Evolutionary conservation across 2,329 filamentous ascomycete species (phyloP), one percentile per base, ranked within the genome.

Genomic region (Thielaviopsis musarum): DNA sequence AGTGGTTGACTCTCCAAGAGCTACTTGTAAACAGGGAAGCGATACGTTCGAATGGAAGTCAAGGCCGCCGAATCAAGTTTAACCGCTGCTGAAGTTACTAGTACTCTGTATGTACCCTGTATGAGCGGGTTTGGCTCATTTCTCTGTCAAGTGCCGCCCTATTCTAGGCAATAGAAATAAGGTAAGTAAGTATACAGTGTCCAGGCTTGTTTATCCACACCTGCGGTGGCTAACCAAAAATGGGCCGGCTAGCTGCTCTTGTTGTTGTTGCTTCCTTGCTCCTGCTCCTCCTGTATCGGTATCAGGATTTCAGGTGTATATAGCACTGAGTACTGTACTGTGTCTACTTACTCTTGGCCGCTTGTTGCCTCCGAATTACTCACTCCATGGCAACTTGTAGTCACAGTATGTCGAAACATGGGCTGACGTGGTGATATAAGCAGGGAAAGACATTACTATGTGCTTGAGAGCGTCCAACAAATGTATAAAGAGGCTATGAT

Each of bases 401-500:
- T 45, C 38, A 45, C 38, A n/a, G 34, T 41, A 41, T 7, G 17
- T 45, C 38, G 38, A 45, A 45, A 45, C 38, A 45, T 45, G 38
- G 15, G 38, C 38, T 45, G 38, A 45, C 38, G 38, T 45, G 38
- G 38, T 45, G 38, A 45, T 45, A 45, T 45, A 45, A n/a, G 5
- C 3, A 45, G 15, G 5, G 5, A 45, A n/a, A 17, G 15, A n/a
- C 38, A 49, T 24, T 52, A n/a, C 49, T 24, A 10, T 52, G 3
- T 21, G 49, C 17, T 24, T 24, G 9, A 17, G n/a, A 9, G 10
- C 21, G 5, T 6, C 5, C 17, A 5, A 1, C 4, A 52, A 5
- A 22, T 52, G 49, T 52, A 55, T 58, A 59, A 56, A 61, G 52
- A 59, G 34, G 28, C 26, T 17, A 26, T 21, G 51, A 52, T 26